A percentile compares a stretch with the other conserved stretches of the same genome.
phyloP scores from a whole-genome alignment of 768 basidiomycete species.

The Trametes meyenii region DNA sequence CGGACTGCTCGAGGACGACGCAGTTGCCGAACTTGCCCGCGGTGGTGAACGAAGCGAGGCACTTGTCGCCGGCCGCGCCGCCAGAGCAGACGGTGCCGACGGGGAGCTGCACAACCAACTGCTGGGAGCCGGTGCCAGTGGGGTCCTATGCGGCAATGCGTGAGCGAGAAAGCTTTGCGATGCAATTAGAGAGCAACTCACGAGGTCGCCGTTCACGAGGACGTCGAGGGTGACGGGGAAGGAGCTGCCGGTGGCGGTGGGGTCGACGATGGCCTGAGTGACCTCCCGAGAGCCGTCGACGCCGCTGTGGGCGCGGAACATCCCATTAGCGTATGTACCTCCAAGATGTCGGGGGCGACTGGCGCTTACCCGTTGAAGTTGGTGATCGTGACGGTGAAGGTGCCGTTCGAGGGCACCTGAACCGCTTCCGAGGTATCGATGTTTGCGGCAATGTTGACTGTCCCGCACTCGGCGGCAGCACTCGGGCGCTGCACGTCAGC shows the following conservation, averaged over 20 bases:
- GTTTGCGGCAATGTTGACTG: constrained; percentile 40
- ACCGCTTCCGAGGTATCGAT: constrained; percentile 40
- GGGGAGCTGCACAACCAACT: constrained; percentile 48
- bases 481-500: constrained; percentile 35
- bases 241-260: constrained; percentile 36
- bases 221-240: constrained; percentile 41
- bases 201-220: constrained; percentile 48
- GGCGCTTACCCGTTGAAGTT: constrained; percentile 49
- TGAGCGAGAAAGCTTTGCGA: neutral
- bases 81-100: constrained; percentile 54
- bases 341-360: neutral
- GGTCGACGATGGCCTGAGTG: constrained; percentile 43
- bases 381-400: constrained; percentile 42
- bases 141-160: constrained; percentile 41
- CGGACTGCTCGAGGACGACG: constrained; percentile 41
- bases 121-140: constrained; percentile 39
- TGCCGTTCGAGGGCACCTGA: constrained; percentile 38
- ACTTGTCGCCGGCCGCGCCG: constrained; percentile 46
- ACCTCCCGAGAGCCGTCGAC: constrained; percentile 51
- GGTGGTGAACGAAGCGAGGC: constrained; percentile 53
- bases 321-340: neutral
- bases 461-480: constrained; percentile 43
- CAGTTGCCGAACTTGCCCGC: constrained; percentile 57
- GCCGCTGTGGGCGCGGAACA: constrained; percentile 32
- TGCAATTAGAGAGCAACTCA: constrained; percentile 30